A percentile compares a stretch with the other conserved stretches of the same genome.
These are phyloP conservation scores for Steccherinum ochraceum DNA, from an alignment of 768 basidiomycete species.

Conservation along the genomic window DNA sequence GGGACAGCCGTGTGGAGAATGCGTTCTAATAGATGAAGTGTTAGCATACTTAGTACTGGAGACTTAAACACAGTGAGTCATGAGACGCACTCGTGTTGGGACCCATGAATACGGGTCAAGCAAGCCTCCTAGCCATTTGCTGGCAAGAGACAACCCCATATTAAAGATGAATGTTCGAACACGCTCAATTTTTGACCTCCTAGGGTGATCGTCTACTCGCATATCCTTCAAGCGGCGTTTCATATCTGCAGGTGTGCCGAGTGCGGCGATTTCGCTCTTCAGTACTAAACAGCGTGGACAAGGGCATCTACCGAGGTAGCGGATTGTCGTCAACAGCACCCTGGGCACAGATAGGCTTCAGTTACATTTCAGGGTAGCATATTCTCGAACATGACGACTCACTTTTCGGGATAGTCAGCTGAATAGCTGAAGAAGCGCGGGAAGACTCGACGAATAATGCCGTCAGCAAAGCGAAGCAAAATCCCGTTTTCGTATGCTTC, in stretches of 20 bases:
- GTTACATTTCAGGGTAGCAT: background rate
- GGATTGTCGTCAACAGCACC: conserved; percentile 22
- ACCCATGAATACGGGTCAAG: background rate
- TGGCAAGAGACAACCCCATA: too few relatives aligned
- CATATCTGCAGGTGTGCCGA: conserved; percentile 13
- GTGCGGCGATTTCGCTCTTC: conserved; percentile 9
- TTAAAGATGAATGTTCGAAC: too few relatives aligned
- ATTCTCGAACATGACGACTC: conserved; percentile 1
- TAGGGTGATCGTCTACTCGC: too few relatives aligned
- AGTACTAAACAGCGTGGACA: conserved; percentile 24
- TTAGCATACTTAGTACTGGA: too few relatives aligned
- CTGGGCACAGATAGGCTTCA: conserved; percentile 8
- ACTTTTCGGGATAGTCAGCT: conserved; percentile 30
- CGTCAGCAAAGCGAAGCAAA: conserved; percentile 20
- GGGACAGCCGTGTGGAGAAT: conserved; percentile 19
- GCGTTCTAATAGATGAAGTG: conserved; percentile 27
- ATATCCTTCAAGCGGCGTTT: too few relatives aligned
- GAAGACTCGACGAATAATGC: conserved; percentile 16
- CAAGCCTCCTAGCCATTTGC: too few relatives aligned
- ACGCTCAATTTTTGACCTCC: too few relatives aligned
- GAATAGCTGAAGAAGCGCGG: conserved; percentile 21
- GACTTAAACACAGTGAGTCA: too few relatives aligned
- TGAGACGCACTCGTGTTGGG: background rate
- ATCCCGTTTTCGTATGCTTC: conserved; percentile 19
- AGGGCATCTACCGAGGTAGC: conserved; percentile 23